Conservation (phyloP, 106 monocot genomes). For the Dendrobium huoshanense region DNA sequence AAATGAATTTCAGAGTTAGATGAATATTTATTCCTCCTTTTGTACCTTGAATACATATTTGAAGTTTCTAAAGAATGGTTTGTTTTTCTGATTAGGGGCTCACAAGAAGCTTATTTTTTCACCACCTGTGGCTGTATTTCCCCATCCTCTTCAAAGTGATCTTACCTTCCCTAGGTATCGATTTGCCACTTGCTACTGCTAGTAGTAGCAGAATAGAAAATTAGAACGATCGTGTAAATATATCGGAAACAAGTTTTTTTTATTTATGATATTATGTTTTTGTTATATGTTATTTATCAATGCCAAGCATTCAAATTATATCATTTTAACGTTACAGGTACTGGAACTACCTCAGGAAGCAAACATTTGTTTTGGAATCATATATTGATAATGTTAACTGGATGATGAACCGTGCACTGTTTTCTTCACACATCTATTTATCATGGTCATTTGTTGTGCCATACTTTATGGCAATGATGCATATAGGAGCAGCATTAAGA, state of each 20-base stretch:
- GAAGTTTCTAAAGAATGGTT: background rate
- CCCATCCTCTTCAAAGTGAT: conserved; percentile 96
- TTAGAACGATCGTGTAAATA: background rate
- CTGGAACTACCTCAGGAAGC: conserved; percentile 99
- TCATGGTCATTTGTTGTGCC: conserved; percentile 91
- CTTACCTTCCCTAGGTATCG: conserved; percentile 83
- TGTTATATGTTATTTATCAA: background rate
- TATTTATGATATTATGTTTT: background rate
- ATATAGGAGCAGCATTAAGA: conserved; percentile 62
- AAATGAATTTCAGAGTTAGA: background rate
- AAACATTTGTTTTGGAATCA: conserved; percentile 98
- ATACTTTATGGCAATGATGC: conserved; percentile 76
- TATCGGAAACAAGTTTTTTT: background rate
- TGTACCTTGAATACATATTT: background rate
- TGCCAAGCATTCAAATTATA: background rate
- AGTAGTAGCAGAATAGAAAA: background rate
- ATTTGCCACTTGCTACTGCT: background rate
- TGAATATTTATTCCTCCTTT: no score
- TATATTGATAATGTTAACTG: conserved; percentile 85
- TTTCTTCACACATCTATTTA: conserved; percentile 78
- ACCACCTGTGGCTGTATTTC: conserved; percentile 93
- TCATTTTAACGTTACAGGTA: conserved; percentile 44
- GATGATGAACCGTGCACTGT: conserved; percentile 97
- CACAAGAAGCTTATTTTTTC: conserved; percentile 90
- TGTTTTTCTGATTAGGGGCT: conserved; percentile 39